These are phyloP conservation scores for Paecilomyces dactylethromorphus DNA, from an alignment of 2,329 filamentous ascomycete genomes.

Conservation along the genomic window DNA sequence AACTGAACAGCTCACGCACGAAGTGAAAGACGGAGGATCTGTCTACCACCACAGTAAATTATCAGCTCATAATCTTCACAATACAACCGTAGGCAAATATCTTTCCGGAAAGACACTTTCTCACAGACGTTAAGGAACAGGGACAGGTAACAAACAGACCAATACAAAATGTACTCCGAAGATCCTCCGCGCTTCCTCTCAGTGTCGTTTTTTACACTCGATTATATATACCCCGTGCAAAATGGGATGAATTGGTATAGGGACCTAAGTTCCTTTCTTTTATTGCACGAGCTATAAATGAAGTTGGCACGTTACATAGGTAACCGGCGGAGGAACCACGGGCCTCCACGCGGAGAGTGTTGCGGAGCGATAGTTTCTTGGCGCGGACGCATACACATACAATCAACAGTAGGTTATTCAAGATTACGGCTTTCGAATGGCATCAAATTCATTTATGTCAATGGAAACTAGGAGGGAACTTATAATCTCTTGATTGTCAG, in stretches of 20 bases:
- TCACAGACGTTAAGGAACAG: not conserved
- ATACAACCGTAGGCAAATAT: not conserved
- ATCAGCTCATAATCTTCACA: not conserved
- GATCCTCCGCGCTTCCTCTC: not conserved
- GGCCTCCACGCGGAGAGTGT: not conserved
- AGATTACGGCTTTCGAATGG: not conserved
- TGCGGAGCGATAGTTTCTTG: not conserved
- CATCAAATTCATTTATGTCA: not conserved
- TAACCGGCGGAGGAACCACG: not conserved
- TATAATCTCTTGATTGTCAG: not conserved
- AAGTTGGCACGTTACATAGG: not conserved
- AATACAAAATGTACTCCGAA: not conserved
- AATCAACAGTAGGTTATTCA: not conserved
- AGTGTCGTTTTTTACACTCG: not conserved
- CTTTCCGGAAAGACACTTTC: not conserved
- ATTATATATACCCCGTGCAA: not conserved
- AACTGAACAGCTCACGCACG: not conserved
- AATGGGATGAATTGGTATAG: not conserved
- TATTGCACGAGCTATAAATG: not conserved
- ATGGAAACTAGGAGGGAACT: not conserved
- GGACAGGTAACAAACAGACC: not conserved
- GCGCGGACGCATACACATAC: not conserved
- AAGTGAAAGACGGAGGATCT: not conserved
- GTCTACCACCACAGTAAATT: not conserved
- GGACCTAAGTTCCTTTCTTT: not conserved